Base-by-base conservation (phyloP, 1,284 basidiomycete genomes). In the Rhizoctonia solani region DNA sequence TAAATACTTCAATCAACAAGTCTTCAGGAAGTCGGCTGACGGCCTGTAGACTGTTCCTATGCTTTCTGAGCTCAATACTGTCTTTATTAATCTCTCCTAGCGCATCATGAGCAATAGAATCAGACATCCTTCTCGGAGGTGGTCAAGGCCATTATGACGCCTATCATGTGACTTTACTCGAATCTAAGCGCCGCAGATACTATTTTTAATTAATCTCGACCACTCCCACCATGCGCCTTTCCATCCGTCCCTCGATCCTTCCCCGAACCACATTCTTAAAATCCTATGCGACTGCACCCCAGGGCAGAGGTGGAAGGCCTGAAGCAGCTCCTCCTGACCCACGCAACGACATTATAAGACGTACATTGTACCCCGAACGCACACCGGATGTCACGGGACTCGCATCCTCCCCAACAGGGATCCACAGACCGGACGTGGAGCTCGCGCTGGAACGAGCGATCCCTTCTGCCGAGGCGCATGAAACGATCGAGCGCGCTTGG, bases 401-500 rank as follows among this genome's bases (percentile, higher is more conserved):
- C 75, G 81, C 81, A 68, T 75, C 87, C 42, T 84, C 89, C 5
- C 93, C 92, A 1, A 88, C 86, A 8, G 92, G 92, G 13, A 85
- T 87, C 67, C 92, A 92, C 87, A 85, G 91, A 70, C 86, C 87
- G 30, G 87, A 92, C 74, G 86, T 88, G 39, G 85, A 79, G 65
- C 82, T 79, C 69, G 89, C 84, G 4, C 79, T 95, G 16, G 85
- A 88, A 71, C 83, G 83, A 61, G 89, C 90, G 9, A 86, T 95
- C 66, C 90, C 90, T 13, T 89, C 87, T 3, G 85, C 83, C 13
- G 94, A 98, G 77, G 93, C 93, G 0, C 93, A 98, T 80, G 87
- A 93, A 72, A 98, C 95, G 5, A 94, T 98, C 70, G 90, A 92
- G 71, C 87, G 95, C 41, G 95, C 95, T 2, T 98, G 91, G 90